These are phyloP conservation scores for Solanum bulbocastanum DNA, from an alignment of 257 asterid species.

Conservation along the genomic window DNA sequence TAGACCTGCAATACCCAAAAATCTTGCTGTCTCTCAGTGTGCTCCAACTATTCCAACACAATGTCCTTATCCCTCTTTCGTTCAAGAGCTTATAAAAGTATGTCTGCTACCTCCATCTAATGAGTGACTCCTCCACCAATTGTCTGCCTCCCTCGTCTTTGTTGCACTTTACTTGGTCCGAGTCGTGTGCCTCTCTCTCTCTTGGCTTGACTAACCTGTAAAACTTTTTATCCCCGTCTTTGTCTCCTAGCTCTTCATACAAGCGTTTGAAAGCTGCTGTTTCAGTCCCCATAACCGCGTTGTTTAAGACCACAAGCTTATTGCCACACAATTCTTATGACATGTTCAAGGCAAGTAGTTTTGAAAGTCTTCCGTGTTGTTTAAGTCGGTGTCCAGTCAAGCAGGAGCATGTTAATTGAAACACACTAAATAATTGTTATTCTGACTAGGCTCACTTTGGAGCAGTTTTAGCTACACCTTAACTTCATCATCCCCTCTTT, in stretches of 20 bases:
- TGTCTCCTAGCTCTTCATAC: neutral
- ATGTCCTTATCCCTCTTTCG: neutral
- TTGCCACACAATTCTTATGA: neutral
- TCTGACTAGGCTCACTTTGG: neutral
- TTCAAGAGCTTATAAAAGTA: neutral
- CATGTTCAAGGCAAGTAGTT: neutral
- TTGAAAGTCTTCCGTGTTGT: neutral
- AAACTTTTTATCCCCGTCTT: neutral
- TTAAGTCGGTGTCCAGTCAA: neutral
- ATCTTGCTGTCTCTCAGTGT: neutral
- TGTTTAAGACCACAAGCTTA: neutral
- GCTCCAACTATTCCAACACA: neutral
- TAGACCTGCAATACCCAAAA: neutral
- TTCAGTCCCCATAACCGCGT: neutral
- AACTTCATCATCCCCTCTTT: neutral
- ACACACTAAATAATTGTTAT: neutral
- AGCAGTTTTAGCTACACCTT: neutral
- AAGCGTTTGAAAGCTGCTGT: neutral
- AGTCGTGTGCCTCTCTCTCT: neutral
- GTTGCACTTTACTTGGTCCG: neutral
- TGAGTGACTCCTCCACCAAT: neutral
- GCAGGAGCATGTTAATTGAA: neutral
- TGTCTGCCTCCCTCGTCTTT: neutral
- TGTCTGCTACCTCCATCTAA: neutral
- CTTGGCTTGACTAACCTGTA: neutral